Percentiles rank a stretch among this genome's conserved stretches.
Evolutionary conservation across 345 rosid genomes (phyloP).

Genomic region (Boechera divaricarpa): DNA sequence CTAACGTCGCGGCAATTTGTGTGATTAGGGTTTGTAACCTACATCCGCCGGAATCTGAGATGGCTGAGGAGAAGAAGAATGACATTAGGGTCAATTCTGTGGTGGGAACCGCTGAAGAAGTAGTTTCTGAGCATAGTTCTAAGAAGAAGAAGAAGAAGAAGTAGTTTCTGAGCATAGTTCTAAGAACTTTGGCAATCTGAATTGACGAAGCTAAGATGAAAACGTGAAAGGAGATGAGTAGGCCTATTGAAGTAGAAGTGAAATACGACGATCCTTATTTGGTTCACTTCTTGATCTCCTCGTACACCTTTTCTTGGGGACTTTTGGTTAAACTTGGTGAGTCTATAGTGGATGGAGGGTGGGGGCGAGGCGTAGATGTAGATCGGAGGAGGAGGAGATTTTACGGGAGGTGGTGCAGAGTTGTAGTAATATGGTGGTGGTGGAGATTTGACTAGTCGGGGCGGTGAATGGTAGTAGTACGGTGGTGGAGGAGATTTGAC

Average conservation of each 20-base stretch:
- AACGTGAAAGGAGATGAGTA: conserved; percentile 49
- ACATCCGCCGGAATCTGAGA: no score
- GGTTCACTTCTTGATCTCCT: conserved; percentile 41
- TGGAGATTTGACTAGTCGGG: background rate
- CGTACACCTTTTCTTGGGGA: conserved; percentile 47
- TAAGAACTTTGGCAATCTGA: conserved; percentile 25
- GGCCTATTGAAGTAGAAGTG: conserved; percentile 42
- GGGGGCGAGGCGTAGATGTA: conserved; percentile 45
- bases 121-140: no score
- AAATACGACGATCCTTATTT: conserved; percentile 35
- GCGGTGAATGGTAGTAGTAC: no score
- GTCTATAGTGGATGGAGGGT: conserved; percentile 46
- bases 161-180: no score
- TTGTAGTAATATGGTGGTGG: conserved; percentile 42
- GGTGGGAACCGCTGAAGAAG: no score
- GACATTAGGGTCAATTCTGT: no score
- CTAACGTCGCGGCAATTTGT: no score
- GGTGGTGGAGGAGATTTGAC: background rate
- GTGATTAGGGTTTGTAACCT: no score
- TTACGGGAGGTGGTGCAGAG: conserved; percentile 42
- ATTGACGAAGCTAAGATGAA: conserved; percentile 39
- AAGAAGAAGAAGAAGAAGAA: no score
- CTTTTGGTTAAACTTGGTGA: background rate
- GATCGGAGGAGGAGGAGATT: conserved; percentile 41
- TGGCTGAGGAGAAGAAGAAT: no score